Evolutionary conservation across 202 grass and related monocot genomes (phyloP).

Genomic region (Dendrocalamus latiflorus): DNA sequence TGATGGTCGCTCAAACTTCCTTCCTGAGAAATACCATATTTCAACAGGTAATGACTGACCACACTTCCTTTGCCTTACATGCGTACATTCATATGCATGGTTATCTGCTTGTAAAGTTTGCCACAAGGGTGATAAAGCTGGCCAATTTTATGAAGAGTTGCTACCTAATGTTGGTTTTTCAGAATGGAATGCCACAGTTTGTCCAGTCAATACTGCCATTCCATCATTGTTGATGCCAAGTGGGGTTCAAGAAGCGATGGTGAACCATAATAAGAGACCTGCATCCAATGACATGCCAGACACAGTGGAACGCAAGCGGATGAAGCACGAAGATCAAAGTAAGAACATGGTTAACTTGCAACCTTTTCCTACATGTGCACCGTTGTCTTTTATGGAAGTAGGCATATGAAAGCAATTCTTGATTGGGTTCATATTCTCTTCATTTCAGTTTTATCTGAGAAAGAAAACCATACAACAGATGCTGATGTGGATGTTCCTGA

Average conservation of each 20-base stretch:
- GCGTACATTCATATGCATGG: slow-evolving; percentile 10
- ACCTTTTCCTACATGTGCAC: not conserved
- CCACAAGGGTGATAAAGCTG: slow-evolving; percentile 16
- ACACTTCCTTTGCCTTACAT: not conserved
- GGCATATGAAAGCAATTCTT: too few relatives aligned
- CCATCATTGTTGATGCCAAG: not conserved
- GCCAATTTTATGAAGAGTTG: slow-evolving; percentile 14
- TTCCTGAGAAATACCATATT: slow-evolving; percentile 32
- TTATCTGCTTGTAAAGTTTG: slow-evolving; percentile 31
- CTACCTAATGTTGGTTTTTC: slow-evolving; percentile 10
- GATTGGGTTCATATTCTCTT: not conserved
- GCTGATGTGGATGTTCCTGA: slow-evolving; percentile 18
- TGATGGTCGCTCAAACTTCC: slow-evolving; percentile 15
- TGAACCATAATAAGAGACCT: slow-evolving; percentile 53
- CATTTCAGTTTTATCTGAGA: slow-evolving; percentile 19
- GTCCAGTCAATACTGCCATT: slow-evolving; percentile 6
- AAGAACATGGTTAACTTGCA: slow-evolving; percentile 15
- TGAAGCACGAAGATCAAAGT: slow-evolving; percentile 51
- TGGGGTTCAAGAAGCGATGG: slow-evolving; percentile 18
- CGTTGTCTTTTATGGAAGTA: not conserved
- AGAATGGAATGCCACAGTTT: not conserved
- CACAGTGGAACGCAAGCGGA: slow-evolving; percentile 44
- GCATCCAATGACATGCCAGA: slow-evolving; percentile 22
- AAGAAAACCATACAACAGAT: not conserved
- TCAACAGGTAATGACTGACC: slow-evolving; percentile 38